These are phyloP conservation scores for Diplocarpon rosae DNA, from an alignment of 2,329 filamentous ascomycete genomes.

Conservation along the genomic window DNA sequence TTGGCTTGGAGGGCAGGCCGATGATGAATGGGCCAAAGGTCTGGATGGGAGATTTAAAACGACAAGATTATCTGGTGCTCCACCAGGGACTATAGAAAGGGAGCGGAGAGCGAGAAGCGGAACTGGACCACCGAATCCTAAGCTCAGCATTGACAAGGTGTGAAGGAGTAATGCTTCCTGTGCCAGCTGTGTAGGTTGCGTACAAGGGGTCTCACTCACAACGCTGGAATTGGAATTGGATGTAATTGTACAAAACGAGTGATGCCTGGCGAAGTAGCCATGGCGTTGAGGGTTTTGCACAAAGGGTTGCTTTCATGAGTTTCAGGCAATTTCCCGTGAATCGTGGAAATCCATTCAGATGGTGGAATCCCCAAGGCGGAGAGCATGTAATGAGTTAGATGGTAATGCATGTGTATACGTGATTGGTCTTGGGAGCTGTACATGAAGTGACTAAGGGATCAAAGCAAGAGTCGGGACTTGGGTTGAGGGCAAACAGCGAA, in stretches of 20 bases:
- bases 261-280: background rate
- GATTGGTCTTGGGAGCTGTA: background rate
- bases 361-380: background rate
- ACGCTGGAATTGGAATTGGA: background rate
- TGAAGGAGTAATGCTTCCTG: slow-evolving; percentile 1
- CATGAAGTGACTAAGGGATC: too few relatives aligned
- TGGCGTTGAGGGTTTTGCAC: background rate
- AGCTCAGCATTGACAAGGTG: slow-evolving; percentile 16
- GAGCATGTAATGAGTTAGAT: slow-evolving; percentile 4
- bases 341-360: slow-evolving; percentile 2
- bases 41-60: slow-evolving; percentile 49
- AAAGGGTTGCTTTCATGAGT: background rate
- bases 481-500: too few relatives aligned
- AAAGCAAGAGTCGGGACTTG: background rate
- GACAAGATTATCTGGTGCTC: slow-evolving; percentile 29
- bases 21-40: slow-evolving; percentile 58
- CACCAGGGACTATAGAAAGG: slow-evolving; percentile 30
- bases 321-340: slow-evolving; percentile 10
- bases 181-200: background rate
- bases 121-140: slow-evolving; percentile 29
- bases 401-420: slow-evolving; percentile 4
- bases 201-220: too few relatives aligned
- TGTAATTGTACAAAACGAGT: background rate
- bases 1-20: slow-evolving; percentile 61
- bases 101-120: slow-evolving; percentile 35